Conservation (phyloP, 23 red algal genomes). For the Agarophyton chilense region DNA sequence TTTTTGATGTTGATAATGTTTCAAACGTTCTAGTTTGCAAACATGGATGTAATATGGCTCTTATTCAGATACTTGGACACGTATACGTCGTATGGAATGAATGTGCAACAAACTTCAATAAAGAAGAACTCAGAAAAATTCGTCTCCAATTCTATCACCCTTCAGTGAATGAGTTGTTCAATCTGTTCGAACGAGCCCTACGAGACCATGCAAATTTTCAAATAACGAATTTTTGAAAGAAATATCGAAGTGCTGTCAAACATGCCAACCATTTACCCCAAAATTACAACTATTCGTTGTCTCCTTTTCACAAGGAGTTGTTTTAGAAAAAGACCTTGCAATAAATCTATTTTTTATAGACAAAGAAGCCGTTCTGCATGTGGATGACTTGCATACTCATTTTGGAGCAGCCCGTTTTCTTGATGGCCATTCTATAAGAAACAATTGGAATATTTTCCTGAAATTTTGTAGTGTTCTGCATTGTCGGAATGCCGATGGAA, state of each 20-base stretch:
- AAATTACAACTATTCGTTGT: background rate
- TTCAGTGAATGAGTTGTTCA: background rate
- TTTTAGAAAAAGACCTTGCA: slow-evolving; percentile 3
- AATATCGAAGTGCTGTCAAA: background rate
- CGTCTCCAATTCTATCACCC: slow-evolving; percentile 32
- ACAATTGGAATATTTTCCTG: background rate
- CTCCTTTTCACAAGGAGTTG: background rate
- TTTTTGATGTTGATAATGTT: background rate
- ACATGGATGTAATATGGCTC: background rate
- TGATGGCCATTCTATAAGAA: background rate
- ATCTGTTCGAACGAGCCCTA: no score
- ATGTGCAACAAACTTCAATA: background rate
- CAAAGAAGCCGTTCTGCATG: background rate
- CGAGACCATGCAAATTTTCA: background rate
- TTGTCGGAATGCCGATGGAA: no score
- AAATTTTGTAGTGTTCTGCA: no score
- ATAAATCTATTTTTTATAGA: background rate
- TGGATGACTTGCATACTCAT: background rate
- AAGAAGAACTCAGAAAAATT: background rate
- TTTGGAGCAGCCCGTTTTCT: background rate
- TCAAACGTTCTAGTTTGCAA: background rate
- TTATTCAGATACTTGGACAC: background rate
- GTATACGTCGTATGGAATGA: background rate
- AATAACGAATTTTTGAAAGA: background rate
- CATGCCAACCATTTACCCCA: background rate